Conservation (phyloP, 2,329 filamentous ascomycete species). For the Monosporascus sp. region DNA sequence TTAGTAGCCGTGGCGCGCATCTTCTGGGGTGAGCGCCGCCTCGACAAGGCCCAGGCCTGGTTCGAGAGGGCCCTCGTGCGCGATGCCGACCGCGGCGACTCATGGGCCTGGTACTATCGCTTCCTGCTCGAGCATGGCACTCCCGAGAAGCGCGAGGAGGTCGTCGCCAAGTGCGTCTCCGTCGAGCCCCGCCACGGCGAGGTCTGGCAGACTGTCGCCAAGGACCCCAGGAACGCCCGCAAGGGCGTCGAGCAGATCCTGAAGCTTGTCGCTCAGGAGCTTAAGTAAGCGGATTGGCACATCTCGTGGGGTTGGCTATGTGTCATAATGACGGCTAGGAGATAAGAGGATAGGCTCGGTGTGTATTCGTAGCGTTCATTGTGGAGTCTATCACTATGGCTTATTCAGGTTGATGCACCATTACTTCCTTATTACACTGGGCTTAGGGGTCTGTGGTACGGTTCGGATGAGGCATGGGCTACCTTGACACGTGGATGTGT, state of each 20-base stretch:
- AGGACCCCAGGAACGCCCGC: conserved; percentile 75
- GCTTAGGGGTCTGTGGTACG: no score
- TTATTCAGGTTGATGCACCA: no score
- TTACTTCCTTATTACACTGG: no score
- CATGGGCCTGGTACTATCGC: conserved; percentile 97
- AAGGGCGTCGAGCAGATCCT: conserved; percentile 75
- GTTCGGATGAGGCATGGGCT: no score
- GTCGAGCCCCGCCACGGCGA: conserved; percentile 92
- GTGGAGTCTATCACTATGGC: no score
- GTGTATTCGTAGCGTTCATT: no score
- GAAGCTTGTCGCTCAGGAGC: conserved; percentile 63
- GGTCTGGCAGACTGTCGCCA: conserved; percentile 79
- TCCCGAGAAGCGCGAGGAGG: conserved; percentile 83
- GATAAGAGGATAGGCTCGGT: no score
- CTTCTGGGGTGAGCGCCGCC: conserved; percentile 87
- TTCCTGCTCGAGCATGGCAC: conserved; percentile 91
- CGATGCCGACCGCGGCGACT: conserved; percentile 83
- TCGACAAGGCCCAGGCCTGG: conserved; percentile 95
- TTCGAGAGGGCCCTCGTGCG: conserved; percentile 92
- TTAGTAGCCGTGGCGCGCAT: conserved; percentile 91
- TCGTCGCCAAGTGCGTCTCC: conserved; percentile 71
- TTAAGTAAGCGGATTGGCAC: conserved; percentile 17
- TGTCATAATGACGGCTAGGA: no score
- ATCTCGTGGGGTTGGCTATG: no score
- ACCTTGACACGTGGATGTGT: no score